Conservation (phyloP, 441 rosid genomes). For the Bruguiera hainesii region DNA sequence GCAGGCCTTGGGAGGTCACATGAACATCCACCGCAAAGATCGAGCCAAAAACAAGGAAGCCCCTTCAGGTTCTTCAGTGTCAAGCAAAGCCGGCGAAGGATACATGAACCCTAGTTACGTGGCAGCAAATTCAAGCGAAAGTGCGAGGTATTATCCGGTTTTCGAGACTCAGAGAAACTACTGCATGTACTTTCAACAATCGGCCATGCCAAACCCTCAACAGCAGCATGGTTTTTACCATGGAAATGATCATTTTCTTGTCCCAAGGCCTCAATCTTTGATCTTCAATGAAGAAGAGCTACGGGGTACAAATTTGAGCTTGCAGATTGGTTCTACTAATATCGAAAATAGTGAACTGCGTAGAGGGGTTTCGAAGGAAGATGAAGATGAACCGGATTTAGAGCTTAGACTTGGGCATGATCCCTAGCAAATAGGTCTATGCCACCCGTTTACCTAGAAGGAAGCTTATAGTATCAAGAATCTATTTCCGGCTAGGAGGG, state of each 20-base stretch:
- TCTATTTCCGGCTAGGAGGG: neutral
- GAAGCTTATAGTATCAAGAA: neutral
- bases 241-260: conserved; percentile 3
- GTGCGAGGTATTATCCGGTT: conserved; percentile 18
- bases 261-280: conserved; percentile 19
- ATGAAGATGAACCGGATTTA: conserved; percentile 64
- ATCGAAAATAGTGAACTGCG: conserved; percentile 21
- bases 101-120: conserved; percentile 22
- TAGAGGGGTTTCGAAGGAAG: conserved; percentile 32
- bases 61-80: conserved; percentile 8
- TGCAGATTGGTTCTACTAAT: conserved; percentile 37
- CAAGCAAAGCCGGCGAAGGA: conserved; percentile 14
- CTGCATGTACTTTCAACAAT: conserved; percentile 21
- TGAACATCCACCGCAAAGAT: conserved; percentile 66
- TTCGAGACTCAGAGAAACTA: conserved; percentile 27
- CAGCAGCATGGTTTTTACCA: conserved; percentile 9
- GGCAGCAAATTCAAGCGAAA: conserved; percentile 15
- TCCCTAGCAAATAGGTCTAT: neutral
- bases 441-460: neutral
- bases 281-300: conserved; percentile 26
- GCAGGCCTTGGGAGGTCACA: conserved; percentile 87
- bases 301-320: conserved; percentile 52
- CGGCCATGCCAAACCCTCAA: conserved; percentile 21
- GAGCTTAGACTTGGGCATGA: conserved; percentile 80
- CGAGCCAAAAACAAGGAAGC: conserved; percentile 39